Percentiles rank a stretch among this genome's conserved stretches.
phyloP scores from a whole-genome alignment of 805 yeast species.

The Metschnikowia peoriensis region DNA sequence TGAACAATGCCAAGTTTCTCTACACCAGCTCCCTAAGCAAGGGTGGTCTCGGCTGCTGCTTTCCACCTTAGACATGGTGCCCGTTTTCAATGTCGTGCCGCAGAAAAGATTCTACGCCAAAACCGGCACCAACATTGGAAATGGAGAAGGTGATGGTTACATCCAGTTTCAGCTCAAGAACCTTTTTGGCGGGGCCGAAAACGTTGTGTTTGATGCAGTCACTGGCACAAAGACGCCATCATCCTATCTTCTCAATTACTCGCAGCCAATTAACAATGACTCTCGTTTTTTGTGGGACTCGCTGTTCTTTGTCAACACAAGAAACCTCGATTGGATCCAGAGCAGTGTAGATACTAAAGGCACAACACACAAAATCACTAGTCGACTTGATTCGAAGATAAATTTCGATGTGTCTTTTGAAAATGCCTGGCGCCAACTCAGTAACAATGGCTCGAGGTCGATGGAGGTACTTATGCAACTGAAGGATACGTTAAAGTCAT shows the following conservation, averaged over 20 bases:
- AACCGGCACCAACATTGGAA: slow-evolving; percentile 94
- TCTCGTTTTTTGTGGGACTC: slow-evolving; percentile 41
- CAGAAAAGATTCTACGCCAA: slow-evolving; percentile 74
- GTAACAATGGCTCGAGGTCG: slow-evolving; percentile 29
- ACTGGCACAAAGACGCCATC: slow-evolving; percentile 51
- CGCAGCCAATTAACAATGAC: slow-evolving; percentile 44
- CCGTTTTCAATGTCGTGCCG: slow-evolving; percentile 45
- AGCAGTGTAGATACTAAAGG: slow-evolving; percentile 47
- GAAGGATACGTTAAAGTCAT: slow-evolving; percentile 47
- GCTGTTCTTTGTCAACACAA: slow-evolving; percentile 40
- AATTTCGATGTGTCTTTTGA: slow-evolving; percentile 51
- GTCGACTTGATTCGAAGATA: slow-evolving; percentile 30
- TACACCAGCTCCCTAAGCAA: slow-evolving; percentile 21
- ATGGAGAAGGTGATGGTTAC: slow-evolving; percentile 96
- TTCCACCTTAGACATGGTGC: slow-evolving; percentile 27
- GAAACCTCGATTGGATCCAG: slow-evolving; percentile 48
- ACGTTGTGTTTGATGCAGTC: slow-evolving; percentile 48
- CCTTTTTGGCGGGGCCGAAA: slow-evolving; percentile 58
- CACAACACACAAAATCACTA: slow-evolving; percentile 37
- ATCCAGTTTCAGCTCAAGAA: slow-evolving; percentile 63
- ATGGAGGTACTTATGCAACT: slow-evolving; percentile 36
- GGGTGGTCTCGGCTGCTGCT: slow-evolving; percentile 7
- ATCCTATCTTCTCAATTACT: slow-evolving; percentile 47
- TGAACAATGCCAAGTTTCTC: slow-evolving; percentile 37
- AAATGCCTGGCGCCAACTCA: slow-evolving; percentile 41